Percentiles rank a stretch among this genome's conserved stretches.
Evolutionary conservation across 768 basidiomycete genomes (phyloP).

Genomic region (Leccinum obscurum): DNA sequence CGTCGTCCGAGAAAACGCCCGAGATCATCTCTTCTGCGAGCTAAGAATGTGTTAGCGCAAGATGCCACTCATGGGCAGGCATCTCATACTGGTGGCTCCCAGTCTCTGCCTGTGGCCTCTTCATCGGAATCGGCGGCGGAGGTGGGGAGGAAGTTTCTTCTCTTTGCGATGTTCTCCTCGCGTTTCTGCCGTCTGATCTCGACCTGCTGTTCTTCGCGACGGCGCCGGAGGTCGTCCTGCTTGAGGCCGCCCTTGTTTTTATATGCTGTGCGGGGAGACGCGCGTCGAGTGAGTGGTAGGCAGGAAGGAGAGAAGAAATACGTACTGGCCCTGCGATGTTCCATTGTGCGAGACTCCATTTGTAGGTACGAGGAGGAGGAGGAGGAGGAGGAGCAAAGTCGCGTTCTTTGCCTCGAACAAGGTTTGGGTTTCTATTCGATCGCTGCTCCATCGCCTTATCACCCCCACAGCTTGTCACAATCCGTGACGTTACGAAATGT

Average conservation of each 20-base stretch:
- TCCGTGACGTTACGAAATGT: neutral
- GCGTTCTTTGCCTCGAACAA: slow-evolving; percentile 17
- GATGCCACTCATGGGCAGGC: slow-evolving; percentile 11
- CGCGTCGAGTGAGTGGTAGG: slow-evolving; percentile 31
- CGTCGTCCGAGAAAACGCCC: slow-evolving; percentile 89
- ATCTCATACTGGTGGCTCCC: slow-evolving; percentile 71
- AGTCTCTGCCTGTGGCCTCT: slow-evolving; percentile 64
- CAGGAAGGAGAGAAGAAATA: slow-evolving; percentile 11
- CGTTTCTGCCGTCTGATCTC: slow-evolving; percentile 98
- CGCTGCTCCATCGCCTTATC: slow-evolving; percentile 23
- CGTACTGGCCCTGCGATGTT: slow-evolving; percentile 72
- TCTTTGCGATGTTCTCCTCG: slow-evolving; percentile 98
- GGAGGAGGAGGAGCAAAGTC: slow-evolving; percentile 1
- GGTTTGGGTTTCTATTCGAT: neutral
- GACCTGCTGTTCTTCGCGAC: slow-evolving; percentile 97
- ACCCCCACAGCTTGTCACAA: slow-evolving; percentile 11
- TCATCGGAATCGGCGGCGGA: slow-evolving; percentile 87
- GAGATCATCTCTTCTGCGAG: slow-evolving; percentile 90
- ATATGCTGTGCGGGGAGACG: slow-evolving; percentile 62
- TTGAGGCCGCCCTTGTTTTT: slow-evolving; percentile 90
- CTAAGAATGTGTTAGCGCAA: slow-evolving; percentile 36
- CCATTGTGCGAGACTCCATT: slow-evolving; percentile 69
- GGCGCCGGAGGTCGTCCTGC: slow-evolving; percentile 90
- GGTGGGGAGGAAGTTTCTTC: slow-evolving; percentile 87
- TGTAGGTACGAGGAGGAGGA: neutral